Percentiles rank a stretch among this genome's conserved stretches.
Conservation (phyloP, 2,329 filamentous ascomycete species). For the Pseudonectria foliicola region DNA sequence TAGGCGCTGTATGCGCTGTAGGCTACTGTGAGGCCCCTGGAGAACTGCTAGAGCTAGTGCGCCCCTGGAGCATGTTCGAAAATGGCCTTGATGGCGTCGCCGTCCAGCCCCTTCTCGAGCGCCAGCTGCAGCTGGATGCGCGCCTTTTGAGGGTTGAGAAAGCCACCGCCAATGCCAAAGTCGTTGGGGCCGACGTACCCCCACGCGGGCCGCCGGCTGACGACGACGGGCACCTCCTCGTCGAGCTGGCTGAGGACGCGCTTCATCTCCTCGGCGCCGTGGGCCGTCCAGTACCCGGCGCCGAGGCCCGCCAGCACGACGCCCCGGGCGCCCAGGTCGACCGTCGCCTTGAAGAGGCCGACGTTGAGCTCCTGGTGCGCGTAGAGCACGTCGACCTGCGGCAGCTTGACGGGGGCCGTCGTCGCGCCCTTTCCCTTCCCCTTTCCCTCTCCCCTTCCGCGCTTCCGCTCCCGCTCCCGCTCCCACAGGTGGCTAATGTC, state of each 20-base stretch:
- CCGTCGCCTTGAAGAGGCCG: conserved; percentile 38
- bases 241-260: conserved; percentile 31
- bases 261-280: conserved; percentile 33
- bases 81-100: conserved; percentile 18
- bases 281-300: conserved; percentile 41
- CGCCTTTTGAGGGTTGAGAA: conserved; percentile 49
- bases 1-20: too few relatives aligned
- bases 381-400: conserved; percentile 50
- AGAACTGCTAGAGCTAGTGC: conserved; percentile 16
- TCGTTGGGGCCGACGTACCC: conserved; percentile 41
- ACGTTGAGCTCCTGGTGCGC: conserved; percentile 46
- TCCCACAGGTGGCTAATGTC: conserved; percentile 22
- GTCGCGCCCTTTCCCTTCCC: neutral
- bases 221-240: conserved; percentile 41
- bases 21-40: too few relatives aligned
- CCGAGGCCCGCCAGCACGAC: conserved; percentile 50
- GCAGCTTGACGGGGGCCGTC: conserved; percentile 29
- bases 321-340: conserved; percentile 44
- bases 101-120: conserved; percentile 22
- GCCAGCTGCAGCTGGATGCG: conserved; percentile 43
- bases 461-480: neutral
- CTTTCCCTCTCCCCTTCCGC: neutral
- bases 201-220: conserved; percentile 43
- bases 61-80: conserved; percentile 23
- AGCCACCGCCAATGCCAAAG: conserved; percentile 39